phyloP scores from a whole-genome alignment of 2,329 filamentous ascomycete species.

The Aspergillus luchuensis region DNA sequence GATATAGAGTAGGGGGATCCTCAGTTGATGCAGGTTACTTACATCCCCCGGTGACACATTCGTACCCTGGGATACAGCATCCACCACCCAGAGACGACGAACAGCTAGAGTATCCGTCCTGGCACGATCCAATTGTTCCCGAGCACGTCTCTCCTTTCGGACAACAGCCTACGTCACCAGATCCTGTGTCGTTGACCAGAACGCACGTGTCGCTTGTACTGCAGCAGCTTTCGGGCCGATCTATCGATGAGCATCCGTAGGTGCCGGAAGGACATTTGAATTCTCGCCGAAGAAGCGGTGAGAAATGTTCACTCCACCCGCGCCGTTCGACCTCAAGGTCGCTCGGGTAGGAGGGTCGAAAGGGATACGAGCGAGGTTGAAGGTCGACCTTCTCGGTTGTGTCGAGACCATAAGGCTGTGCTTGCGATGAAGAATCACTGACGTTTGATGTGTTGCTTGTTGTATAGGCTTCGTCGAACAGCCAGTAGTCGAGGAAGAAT shows the following conservation, averaged over 20 bases:
- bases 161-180: conserved; percentile 64
- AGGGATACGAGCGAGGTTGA: conserved; percentile 19
- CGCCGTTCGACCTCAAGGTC: conserved; percentile 3
- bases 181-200: conserved; percentile 53
- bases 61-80: conserved; percentile 63
- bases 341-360: conserved; percentile 12
- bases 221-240: conserved; percentile 62
- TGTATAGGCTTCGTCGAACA: conserved; percentile 29
- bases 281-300: conserved; percentile 37
- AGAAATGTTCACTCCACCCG: conserved; percentile 7
- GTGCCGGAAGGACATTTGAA: conserved; percentile 62
- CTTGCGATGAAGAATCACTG: background rate
- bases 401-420: background rate
- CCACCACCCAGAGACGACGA: conserved; percentile 58
- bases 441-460: background rate
- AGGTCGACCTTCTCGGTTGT: conserved; percentile 11
- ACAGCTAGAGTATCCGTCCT: conserved; percentile 58
- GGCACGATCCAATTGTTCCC: conserved; percentile 54
- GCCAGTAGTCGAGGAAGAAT: conserved; percentile 52
- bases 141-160: conserved; percentile 55
- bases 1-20: background rate
- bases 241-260: conserved; percentile 55
- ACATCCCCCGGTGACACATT: conserved; percentile 61
- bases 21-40: conserved; percentile 13
- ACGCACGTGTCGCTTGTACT: conserved; percentile 56